Base-by-base conservation (phyloP, 805 yeast genomes). In the Torulaspora gathmanii region DNA sequence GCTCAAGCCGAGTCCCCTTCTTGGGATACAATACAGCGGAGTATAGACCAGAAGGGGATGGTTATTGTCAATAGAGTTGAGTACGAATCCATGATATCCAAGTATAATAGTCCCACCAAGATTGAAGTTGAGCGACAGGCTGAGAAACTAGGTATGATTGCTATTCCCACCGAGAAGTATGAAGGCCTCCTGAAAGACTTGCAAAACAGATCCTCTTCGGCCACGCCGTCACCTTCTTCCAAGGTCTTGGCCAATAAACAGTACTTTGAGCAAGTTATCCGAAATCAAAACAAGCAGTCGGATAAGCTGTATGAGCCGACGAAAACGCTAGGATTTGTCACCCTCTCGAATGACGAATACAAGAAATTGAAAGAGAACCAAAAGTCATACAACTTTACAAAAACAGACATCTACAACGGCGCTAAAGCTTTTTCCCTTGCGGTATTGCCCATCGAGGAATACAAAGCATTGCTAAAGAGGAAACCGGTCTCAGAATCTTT, bases 371-470 rank as follows among this genome's bases (percentile, higher is more conserved):
- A 56, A 15, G 67, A 60, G 15, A 59, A 57, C 34, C 68, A 64
- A 47, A 57, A 60, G 40, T 58, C 58, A 17, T 58, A 57, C 26
- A 45, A 54, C 12, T 44, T 64, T n/a, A 66, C 68, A 2, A 65
- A 61, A 38, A 50, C 65, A 1, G 67, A 65, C 36, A 51, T 68
- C 5, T 63, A 63, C 42, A 55, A 60, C 29, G 61, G 58, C 15
- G 66, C 81, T 3, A 70, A 67, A 54, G 60, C 60, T 12, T 71
- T 72, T 51, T 70, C 71, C 7, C 55, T 77, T 40, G 65, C 72
- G 2, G 71, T 76, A 1, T 50, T 77, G 34, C 70, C 79, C 1
- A 51, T 60, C 5, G 76, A 71, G 0, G 79, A 75, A 44, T 75
- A 72, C 51, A 63, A 60, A 37, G 43, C 55, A 1, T 53, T 74